These are phyloP conservation scores for Boletellus deceptivus DNA, from an alignment of 1,284 basidiomycete species.

Conservation along the genomic window DNA sequence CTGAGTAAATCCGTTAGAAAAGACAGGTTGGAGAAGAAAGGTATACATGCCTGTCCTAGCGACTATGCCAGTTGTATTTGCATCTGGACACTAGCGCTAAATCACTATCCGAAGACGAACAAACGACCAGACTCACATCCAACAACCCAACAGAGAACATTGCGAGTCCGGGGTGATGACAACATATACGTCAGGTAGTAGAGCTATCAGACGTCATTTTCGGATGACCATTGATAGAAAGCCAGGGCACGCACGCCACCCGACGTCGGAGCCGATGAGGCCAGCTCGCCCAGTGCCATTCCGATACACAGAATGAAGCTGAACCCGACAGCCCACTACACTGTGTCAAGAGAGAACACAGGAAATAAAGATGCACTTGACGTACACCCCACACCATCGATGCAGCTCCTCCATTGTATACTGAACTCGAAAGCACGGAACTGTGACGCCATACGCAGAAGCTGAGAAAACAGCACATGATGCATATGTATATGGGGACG, in stretches of 20 bases:
- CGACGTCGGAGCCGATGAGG: constrained; percentile 66
- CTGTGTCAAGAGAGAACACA: background rate
- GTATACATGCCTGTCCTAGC: too few species aligned
- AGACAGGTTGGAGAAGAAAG: too few species aligned
- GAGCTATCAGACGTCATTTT: constrained; percentile 16
- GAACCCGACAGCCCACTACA: constrained; percentile 39
- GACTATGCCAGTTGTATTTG: background rate
- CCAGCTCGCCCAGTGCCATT: constrained; percentile 62
- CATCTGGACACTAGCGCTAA: constrained; percentile 21
- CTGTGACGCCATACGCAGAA: too few species aligned
- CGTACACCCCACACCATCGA: constrained; percentile 13
- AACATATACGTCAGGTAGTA: constrained; percentile 42
- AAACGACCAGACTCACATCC: constrained; percentile 1
- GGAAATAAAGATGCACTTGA: too few species aligned
- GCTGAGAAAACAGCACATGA: too few species aligned
- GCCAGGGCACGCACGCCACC: constrained; percentile 34
- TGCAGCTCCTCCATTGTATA: background rate
- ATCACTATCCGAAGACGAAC: background rate
- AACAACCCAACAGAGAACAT: constrained; percentile 36
- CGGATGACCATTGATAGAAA: too few species aligned
- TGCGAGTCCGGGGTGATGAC: constrained; percentile 34
- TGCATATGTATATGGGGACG: too few species aligned
- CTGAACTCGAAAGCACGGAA: too few species aligned
- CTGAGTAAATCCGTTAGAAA: too few species aligned
- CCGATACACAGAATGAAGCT: constrained; percentile 57